Percentiles rank a stretch among this genome's conserved stretches.
Conservation (phyloP, 2,329 filamentous ascomycete genomes). For the Fusarium subglutinans region DNA sequence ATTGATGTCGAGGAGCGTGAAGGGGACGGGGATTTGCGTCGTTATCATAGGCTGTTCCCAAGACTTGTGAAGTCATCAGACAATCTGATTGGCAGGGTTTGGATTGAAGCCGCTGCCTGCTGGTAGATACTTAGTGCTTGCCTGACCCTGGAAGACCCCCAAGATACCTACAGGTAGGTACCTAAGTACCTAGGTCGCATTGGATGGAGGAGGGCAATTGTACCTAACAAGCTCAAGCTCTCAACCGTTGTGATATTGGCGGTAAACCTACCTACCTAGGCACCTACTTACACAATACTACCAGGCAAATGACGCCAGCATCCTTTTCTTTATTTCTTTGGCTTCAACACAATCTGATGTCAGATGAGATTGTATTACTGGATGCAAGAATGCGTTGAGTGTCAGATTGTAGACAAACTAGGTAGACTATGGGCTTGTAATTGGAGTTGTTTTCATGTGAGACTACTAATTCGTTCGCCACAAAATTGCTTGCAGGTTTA, state of each 20-base stretch:
- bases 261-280: not conserved
- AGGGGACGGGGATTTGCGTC: conserved; percentile 9
- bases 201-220: not conserved
- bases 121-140: not conserved
- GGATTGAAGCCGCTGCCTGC: not conserved
- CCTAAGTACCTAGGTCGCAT: not conserved
- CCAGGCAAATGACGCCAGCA: conserved; percentile 12
- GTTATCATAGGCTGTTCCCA: conserved; percentile 33
- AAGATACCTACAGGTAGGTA: not conserved
- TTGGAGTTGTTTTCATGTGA: not conserved
- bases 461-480: conserved; percentile 1
- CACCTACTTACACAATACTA: not conserved
- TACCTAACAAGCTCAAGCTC: not conserved
- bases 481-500: not conserved
- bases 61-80: conserved; percentile 30
- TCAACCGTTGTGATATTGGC: not conserved
- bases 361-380: not conserved
- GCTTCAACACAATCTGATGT: not conserved
- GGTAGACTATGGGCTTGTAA: not conserved
- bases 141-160: not conserved
- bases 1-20: conserved; percentile 19
- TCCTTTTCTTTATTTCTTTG: not conserved
- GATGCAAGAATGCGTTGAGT: not conserved
- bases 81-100: conserved; percentile 26
- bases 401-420: not conserved